These are phyloP conservation scores for Stephania japonica DNA, from an alignment of 164 flowering plant genomes.

Conservation along the genomic window DNA sequence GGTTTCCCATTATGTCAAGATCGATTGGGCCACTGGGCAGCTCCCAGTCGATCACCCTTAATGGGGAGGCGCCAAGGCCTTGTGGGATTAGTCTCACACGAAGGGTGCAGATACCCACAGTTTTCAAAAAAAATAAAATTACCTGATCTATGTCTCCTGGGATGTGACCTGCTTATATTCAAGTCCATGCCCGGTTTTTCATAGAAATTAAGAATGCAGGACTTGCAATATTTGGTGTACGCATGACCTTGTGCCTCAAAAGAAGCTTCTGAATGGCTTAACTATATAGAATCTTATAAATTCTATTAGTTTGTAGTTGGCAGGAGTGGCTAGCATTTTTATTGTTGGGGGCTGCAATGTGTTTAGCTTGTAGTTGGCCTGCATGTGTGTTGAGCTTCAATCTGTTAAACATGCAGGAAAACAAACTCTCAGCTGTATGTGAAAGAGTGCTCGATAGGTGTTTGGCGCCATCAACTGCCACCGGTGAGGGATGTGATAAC, in stretches of 20 bases:
- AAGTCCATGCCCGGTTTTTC: background rate
- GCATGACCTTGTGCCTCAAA: background rate
- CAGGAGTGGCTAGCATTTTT: too few relatives aligned
- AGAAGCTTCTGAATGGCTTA: background rate
- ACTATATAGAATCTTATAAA: too few relatives aligned
- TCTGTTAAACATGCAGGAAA: conserved; percentile 55
- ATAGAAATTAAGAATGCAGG: background rate
- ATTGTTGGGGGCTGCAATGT: too few relatives aligned
- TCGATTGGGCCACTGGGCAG: too few relatives aligned
- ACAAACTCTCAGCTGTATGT: conserved; percentile 74
- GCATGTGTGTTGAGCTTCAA: background rate
- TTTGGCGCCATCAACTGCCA: conserved; percentile 85
- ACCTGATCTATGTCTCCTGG: background rate
- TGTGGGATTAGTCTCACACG: too few relatives aligned
- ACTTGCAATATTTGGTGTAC: background rate
- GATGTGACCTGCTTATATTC: background rate
- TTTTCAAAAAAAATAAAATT: too few relatives aligned
- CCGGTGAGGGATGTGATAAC: conserved; percentile 97
- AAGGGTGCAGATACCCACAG: too few relatives aligned
- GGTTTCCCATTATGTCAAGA: too few relatives aligned
- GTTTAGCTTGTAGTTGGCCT: too few relatives aligned
- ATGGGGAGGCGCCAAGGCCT: too few relatives aligned
- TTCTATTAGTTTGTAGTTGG: too few relatives aligned
- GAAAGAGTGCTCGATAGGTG: conserved; percentile 85
- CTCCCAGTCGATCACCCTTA: too few relatives aligned